Conservation (phyloP, 805 yeast genomes). For the Metschnikowia picachoensis region DNA sequence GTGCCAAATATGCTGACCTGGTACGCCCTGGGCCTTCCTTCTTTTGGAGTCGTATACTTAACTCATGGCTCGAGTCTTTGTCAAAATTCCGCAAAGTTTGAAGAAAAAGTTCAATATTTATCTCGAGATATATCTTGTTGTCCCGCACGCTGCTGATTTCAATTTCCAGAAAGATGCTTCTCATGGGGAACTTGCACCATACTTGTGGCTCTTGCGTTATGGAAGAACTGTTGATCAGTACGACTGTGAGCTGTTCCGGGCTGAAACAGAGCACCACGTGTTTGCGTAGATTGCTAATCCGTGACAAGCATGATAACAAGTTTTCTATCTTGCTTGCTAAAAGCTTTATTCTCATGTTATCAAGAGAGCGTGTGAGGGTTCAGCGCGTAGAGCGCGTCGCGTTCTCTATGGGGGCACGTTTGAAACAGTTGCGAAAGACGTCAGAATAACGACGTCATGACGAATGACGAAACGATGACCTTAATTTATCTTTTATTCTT, state of each 20-base stretch:
- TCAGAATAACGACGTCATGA: too few relatives aligned
- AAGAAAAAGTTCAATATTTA: conserved; percentile 56
- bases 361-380: not conserved
- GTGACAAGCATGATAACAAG: conserved; percentile 39
- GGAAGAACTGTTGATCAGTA: conserved; percentile 42
- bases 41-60: conserved; percentile 50
- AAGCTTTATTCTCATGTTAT: conserved; percentile 25
- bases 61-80: conserved; percentile 46
- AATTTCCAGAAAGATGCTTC: conserved; percentile 44
- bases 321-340: conserved; percentile 24
- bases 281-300: conserved; percentile 52
- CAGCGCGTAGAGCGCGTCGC: not conserved
- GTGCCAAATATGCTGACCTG: conserved; percentile 49
- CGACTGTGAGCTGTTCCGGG: conserved; percentile 44
- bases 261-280: conserved; percentile 56
- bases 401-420: not conserved
- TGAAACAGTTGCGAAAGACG: too few relatives aligned
- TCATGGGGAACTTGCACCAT: conserved; percentile 55
- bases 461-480: too few relatives aligned
- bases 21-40: conserved; percentile 29
- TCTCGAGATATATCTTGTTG: conserved; percentile 54
- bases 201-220: conserved; percentile 57
- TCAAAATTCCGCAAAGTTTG: conserved; percentile 58
- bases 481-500: too few relatives aligned
- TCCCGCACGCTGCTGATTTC: conserved; percentile 51